These are phyloP conservation scores for Viridothelium virens DNA, from an alignment of 495 filamentous ascomycete genomes.

Conservation along the genomic window DNA sequence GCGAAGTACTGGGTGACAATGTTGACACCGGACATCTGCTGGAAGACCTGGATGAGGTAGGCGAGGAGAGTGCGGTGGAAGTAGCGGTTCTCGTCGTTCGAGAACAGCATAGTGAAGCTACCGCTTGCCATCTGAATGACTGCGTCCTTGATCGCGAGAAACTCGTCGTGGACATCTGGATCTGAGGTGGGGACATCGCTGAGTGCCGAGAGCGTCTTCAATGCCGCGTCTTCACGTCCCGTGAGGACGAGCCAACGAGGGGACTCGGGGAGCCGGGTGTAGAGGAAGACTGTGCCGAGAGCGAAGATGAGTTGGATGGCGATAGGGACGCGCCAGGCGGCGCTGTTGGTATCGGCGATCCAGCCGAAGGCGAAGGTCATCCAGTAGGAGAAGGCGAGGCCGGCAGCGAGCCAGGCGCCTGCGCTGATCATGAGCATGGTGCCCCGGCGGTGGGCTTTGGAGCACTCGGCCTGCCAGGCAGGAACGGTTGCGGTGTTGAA, in stretches of 20 bases:
- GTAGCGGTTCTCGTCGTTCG: slow-evolving; percentile 62
- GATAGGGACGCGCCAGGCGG: slow-evolving; percentile 69
- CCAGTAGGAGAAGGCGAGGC: slow-evolving; percentile 70
- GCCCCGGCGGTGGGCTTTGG: slow-evolving; percentile 63
- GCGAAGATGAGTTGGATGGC: slow-evolving; percentile 67
- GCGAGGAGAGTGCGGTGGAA: slow-evolving; percentile 62
- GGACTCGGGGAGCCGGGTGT: slow-evolving; percentile 62
- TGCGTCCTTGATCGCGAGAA: slow-evolving; percentile 64
- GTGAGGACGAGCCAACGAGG: slow-evolving; percentile 69
- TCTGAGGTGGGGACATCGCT: slow-evolving; percentile 48
- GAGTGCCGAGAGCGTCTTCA: slow-evolving; percentile 54
- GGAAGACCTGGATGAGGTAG: slow-evolving; percentile 66
- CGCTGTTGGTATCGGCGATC: slow-evolving; percentile 46
- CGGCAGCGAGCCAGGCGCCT: slow-evolving; percentile 61
- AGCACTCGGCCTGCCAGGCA: slow-evolving; percentile 73
- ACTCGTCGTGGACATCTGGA: slow-evolving; percentile 52
- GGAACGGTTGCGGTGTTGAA: slow-evolving; percentile 63
- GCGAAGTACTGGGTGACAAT: slow-evolving; percentile 68
- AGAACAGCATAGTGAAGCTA: slow-evolving; percentile 57
- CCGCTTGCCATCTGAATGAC: slow-evolving; percentile 62
- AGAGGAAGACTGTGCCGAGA: slow-evolving; percentile 49
- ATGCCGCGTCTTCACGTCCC: slow-evolving; percentile 57
- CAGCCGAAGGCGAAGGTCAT: slow-evolving; percentile 65
- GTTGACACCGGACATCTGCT: slow-evolving; percentile 70
- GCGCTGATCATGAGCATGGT: slow-evolving; percentile 71